Conservation (phyloP, 2,329 filamentous ascomycete genomes). For the Verticillium isaacii region DNA sequence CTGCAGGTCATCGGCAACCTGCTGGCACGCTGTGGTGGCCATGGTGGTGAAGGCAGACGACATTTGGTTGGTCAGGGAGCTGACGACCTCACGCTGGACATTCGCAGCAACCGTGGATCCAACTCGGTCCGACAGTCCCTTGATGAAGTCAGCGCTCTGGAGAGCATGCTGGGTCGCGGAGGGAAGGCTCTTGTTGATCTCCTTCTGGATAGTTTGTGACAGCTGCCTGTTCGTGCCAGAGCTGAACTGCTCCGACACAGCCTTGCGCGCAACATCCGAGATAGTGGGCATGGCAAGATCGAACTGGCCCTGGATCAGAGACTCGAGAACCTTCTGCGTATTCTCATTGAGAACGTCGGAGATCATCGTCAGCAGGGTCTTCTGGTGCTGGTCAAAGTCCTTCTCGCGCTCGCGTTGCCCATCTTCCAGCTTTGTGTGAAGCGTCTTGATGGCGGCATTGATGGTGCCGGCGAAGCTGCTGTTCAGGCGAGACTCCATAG, state of each 20-base stretch:
- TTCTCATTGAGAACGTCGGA: slow-evolving; percentile 58
- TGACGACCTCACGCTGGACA: slow-evolving; percentile 65
- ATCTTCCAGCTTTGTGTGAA: slow-evolving; percentile 59
- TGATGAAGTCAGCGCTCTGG: slow-evolving; percentile 68
- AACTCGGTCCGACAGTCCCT: slow-evolving; percentile 68
- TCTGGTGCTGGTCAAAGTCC: slow-evolving; percentile 47
- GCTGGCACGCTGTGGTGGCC: slow-evolving; percentile 61
- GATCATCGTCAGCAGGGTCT: slow-evolving; percentile 52
- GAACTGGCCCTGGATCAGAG: slow-evolving; percentile 73
- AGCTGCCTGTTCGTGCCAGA: slow-evolving; percentile 63
- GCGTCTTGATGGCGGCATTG: slow-evolving; percentile 53
- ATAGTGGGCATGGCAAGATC: slow-evolving; percentile 70
- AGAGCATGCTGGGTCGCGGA: slow-evolving; percentile 62
- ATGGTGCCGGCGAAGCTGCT: slow-evolving; percentile 45
- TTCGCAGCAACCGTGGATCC: slow-evolving; percentile 60
- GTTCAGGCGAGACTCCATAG: slow-evolving; percentile 47
- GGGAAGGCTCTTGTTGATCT: slow-evolving; percentile 68
- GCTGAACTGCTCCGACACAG: slow-evolving; percentile 68
- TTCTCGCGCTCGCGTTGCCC: slow-evolving; percentile 53
- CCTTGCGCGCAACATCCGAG: slow-evolving; percentile 59
- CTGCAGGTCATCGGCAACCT: slow-evolving; percentile 64
- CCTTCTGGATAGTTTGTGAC: slow-evolving; percentile 62
- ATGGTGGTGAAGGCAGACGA: slow-evolving; percentile 62
- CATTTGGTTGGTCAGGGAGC: slow-evolving; percentile 58
- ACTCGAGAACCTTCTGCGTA: slow-evolving; percentile 66